Percentiles rank a stretch among this genome's conserved stretches.
Evolutionary conservation across 108 stramenopile genomes (phyloP).

Genomic region (Tribonema minus): DNA sequence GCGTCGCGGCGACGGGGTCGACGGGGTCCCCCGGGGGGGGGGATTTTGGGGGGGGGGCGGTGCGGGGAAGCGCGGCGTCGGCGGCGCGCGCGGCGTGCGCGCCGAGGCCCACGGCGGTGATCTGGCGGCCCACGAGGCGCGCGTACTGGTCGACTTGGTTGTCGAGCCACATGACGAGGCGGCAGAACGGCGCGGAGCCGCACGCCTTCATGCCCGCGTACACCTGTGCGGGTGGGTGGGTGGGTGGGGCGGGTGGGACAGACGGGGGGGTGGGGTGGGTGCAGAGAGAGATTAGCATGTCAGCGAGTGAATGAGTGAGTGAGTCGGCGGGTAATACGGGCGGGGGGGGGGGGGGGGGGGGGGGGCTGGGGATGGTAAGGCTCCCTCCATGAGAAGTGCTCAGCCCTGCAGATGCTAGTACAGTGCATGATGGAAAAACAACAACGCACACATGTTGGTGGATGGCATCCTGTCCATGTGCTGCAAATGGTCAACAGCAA

Average conservation of each 20-base stretch:
- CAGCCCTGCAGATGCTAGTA: too few species aligned
- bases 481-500: too few species aligned
- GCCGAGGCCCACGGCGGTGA: slow-evolving; percentile 19
- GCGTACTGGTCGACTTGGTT: slow-evolving; percentile 33
- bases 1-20: neutral
- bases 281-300: too few species aligned
- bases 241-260: neutral
- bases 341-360: too few species aligned
- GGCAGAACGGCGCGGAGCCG: slow-evolving; percentile 34
- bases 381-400: too few species aligned
- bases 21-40: neutral
- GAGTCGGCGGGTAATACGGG: neutral
- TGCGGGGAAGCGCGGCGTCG: neutral
- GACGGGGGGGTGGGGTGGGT: too few species aligned
- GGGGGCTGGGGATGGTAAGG: too few species aligned
- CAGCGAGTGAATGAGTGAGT: neutral
- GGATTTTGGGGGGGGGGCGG: neutral
- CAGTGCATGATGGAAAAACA: too few species aligned
- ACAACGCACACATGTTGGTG: too few species aligned
- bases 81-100: neutral
- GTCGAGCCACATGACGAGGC: slow-evolving; percentile 32
- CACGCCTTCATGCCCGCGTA: slow-evolving; percentile 17
- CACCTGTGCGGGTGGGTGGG: neutral
- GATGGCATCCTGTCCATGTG: too few species aligned
- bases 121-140: slow-evolving; percentile 33